Percentiles rank a stretch among this genome's conserved stretches.
phyloP scores from a whole-genome alignment of 73 alveolate genomes.

The Uronychia setigera region DNA sequence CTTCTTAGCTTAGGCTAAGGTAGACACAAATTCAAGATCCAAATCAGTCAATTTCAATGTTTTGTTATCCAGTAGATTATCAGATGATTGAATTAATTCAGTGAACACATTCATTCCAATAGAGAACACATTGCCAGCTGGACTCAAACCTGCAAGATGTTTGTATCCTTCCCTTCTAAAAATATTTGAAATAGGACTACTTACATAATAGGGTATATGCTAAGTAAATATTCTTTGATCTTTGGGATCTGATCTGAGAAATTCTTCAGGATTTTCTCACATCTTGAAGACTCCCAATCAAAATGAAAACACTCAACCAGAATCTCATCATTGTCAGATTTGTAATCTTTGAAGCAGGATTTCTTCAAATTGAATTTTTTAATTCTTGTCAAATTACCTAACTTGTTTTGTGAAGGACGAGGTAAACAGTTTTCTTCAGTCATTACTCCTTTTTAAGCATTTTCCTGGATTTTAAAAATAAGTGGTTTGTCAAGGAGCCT shows the following conservation, averaged over 20 bases:
- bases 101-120: slow-evolving; percentile 60
- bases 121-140: slow-evolving; percentile 49
- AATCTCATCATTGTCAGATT: slow-evolving; percentile 46
- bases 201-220: slow-evolving; percentile 42
- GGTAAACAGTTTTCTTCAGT: slow-evolving; percentile 15
- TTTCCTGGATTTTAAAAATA: slow-evolving; percentile 16
- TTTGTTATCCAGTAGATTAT: slow-evolving; percentile 24
- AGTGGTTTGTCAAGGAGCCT: slow-evolving; percentile 12
- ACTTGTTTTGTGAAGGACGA: slow-evolving; percentile 17
- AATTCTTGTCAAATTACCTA: not conserved
- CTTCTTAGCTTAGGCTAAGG: slow-evolving; percentile 19
- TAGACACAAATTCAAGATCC: slow-evolving; percentile 63
- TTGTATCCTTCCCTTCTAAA: slow-evolving; percentile 64
- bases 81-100: slow-evolving; percentile 40
- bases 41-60: slow-evolving; percentile 44
- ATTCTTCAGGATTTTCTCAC: slow-evolving; percentile 25
- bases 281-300: slow-evolving; percentile 61
- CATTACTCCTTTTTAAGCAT: not conserved
- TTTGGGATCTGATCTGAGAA: slow-evolving; percentile 40
- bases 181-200: not conserved
- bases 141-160: slow-evolving; percentile 61
- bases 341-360: slow-evolving; percentile 36
- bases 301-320: slow-evolving; percentile 54
- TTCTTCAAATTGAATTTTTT: not conserved
- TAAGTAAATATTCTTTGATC: slow-evolving; percentile 7